Base-by-base conservation (phyloP, 1,284 basidiomycete species). In the Sporisorium exsertum region DNA sequence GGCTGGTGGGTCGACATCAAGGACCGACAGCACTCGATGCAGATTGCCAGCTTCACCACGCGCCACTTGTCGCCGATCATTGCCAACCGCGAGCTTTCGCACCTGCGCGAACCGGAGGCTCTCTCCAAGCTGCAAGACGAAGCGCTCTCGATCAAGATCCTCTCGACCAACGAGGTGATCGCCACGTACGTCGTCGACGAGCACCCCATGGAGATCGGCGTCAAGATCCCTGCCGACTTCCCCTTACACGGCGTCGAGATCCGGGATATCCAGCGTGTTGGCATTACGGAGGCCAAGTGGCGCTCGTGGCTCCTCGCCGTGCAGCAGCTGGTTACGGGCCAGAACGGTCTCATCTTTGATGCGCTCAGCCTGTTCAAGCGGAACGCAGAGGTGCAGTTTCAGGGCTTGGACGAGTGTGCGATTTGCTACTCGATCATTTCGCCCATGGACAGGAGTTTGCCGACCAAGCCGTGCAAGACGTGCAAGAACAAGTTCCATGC, bases 401-500 rank as follows among this genome's bases (percentile, higher is more conserved):
- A 79, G 33, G 84, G 84, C 1, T 63, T 81, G 43, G 84, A 85
- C 45, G 83, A 84, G 53, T 85, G 84, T 46, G 83, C 82, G 29
- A 84, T 86, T 60, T 86, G 85, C 76, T 86, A 86, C 86, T 96
- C 94, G 13, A 94, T 98, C 82, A 96, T 99, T 83, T 93, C 92
- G 72, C 91, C 95, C 29, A 92, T 91, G 84, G 97, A 99, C 83
- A 91, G 93, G 7, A 92, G 90, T 63, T 88, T 99, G 37, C 96
- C 97, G 0, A 91, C 91, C 74, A 97, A 96, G 83, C 92, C 94
- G 0, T 99, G 97, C 87, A 91, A 91, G 86, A 98, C 86, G 35
- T 97, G 95, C 88, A 94, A 93, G 87, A 97, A 98, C 87, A 89
- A 91, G 52, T 99, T 98, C 90, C 97, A 99, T 85, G 72, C 76